phyloP scores from a whole-genome alignment of 2,329 filamentous ascomycete species.

The Clonostachys rosea region DNA sequence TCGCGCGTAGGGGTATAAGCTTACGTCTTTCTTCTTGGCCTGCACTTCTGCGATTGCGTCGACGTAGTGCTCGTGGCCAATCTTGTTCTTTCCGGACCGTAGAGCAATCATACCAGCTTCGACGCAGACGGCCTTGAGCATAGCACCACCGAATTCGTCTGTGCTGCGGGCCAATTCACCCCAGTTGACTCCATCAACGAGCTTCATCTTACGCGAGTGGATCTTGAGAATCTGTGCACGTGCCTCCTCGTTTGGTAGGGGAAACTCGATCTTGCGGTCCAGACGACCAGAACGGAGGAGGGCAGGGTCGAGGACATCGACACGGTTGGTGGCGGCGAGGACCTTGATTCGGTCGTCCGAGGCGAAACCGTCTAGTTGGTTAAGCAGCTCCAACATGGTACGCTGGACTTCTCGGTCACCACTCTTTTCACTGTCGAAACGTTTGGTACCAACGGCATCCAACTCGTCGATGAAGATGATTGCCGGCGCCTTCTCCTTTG shows the following conservation, averaged over 20 bases:
- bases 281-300: conserved; percentile 87
- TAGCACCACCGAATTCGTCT: conserved; percentile 96
- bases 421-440: conserved; percentile 97
- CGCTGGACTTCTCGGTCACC: conserved; percentile 97
- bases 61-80: conserved; percentile 97
- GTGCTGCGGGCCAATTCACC: conserved; percentile 91
- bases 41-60: conserved; percentile 97
- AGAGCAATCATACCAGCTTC: conserved; percentile 99
- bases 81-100: conserved; percentile 90
- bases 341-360: conserved; percentile 97
- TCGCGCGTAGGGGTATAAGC: conserved; percentile 12
- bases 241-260: conserved; percentile 94
- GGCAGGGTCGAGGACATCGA: conserved; percentile 90
- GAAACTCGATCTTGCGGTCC: conserved; percentile 97
- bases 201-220: conserved; percentile 97
- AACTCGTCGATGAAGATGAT: conserved; percentile 99
- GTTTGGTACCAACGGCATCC: conserved; percentile 97
- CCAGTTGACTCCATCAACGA: conserved; percentile 93
- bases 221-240: conserved; percentile 96
- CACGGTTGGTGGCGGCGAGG: conserved; percentile 87
- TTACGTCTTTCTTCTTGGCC: conserved; percentile 87
- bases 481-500: conserved; percentile 96
- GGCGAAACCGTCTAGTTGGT: conserved; percentile 96
- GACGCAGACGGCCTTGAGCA: conserved; percentile 97
- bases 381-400: conserved; percentile 97